Evolutionary conservation across 1,284 basidiomycete species (phyloP).

Genomic region (Microbotryum intermedium): DNA sequence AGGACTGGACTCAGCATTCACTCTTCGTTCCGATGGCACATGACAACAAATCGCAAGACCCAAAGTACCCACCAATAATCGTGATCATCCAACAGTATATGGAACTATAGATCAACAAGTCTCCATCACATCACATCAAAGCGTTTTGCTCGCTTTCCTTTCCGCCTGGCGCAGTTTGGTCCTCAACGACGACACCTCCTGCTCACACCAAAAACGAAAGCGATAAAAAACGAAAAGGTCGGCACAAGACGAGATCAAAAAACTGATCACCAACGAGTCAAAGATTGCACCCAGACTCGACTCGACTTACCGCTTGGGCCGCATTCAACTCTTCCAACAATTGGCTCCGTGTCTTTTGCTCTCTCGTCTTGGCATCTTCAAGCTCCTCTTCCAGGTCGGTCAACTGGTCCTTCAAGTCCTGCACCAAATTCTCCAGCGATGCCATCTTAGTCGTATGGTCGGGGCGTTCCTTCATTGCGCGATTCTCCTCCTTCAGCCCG

Average conservation of each 20-base stretch:
- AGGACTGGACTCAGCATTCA: too few relatives aligned
- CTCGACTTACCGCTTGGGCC: background rate
- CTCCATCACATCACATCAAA: too few relatives aligned
- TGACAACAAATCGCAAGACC: too few relatives aligned
- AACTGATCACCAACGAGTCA: background rate
- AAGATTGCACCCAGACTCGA: too few relatives aligned
- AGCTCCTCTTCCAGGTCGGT: constrained; percentile 30
- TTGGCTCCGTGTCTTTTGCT: constrained; percentile 21
- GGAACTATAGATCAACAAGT: too few relatives aligned
- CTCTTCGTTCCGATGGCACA: too few relatives aligned
- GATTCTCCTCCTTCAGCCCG: background rate
- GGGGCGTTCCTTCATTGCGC: background rate
- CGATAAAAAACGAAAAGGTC: background rate
- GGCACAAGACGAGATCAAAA: background rate
- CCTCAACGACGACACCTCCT: constrained; percentile 12
- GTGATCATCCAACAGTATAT: too few relatives aligned
- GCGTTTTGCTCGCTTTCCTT: constrained; percentile 3
- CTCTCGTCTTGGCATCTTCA: constrained; percentile 25
- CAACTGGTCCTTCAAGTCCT: constrained; percentile 29
- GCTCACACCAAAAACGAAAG: background rate
- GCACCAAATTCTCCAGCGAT: constrained; percentile 6
- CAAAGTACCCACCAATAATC: too few relatives aligned
- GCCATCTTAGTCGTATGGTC: background rate
- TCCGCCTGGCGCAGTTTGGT: constrained; percentile 23
- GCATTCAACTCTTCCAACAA: constrained; percentile 22